phyloP scores from a whole-genome alignment of 805 yeast genomes.

The Wickerhamomyces rabaulensis region DNA sequence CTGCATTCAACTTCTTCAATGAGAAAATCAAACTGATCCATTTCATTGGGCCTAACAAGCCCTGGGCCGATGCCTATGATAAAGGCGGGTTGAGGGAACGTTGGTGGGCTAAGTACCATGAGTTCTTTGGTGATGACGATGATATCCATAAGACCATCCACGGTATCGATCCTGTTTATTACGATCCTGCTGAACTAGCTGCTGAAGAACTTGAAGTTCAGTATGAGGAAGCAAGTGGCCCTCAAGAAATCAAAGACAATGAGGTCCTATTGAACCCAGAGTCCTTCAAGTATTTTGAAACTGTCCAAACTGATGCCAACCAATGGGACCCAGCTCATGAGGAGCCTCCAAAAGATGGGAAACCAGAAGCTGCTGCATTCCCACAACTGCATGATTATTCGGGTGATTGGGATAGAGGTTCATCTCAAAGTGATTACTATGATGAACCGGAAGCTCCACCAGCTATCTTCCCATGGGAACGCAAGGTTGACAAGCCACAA shows the following conservation, averaged over 20 bases:
- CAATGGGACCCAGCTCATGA: slow-evolving; percentile 41
- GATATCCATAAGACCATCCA: slow-evolving; percentile 15
- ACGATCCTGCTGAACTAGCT: slow-evolving; percentile 1
- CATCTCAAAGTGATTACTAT: background rate
- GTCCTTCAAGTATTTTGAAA: slow-evolving; percentile 17
- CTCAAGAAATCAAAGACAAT: slow-evolving; percentile 1
- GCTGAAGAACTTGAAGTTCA: slow-evolving; percentile 1
- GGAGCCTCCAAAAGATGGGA: slow-evolving; percentile 35
- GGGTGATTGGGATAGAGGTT: slow-evolving; percentile 16
- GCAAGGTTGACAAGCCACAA: slow-evolving; percentile 3
- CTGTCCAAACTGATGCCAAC: slow-evolving; percentile 7
- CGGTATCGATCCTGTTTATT: slow-evolving; percentile 21
- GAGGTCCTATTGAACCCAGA: slow-evolving; percentile 17
- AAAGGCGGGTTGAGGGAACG: slow-evolving; percentile 12
- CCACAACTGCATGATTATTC: slow-evolving; percentile 12
- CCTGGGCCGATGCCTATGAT: slow-evolving; percentile 36
- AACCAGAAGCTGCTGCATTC: slow-evolving; percentile 23
- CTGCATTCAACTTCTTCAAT: slow-evolving; percentile 56
- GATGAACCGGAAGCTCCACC: slow-evolving; percentile 12
- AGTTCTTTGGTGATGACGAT: slow-evolving; percentile 15
- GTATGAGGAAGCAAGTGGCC: background rate
- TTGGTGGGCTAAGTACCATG: slow-evolving; percentile 22
- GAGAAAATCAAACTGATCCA: slow-evolving; percentile 46
- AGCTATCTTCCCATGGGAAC: slow-evolving; percentile 29
- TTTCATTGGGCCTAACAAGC: slow-evolving; percentile 61